Percentiles rank a stretch among this genome's conserved stretches.
phyloP scores from a whole-genome alignment of 1,284 basidiomycete genomes.

The Cutaneotrichosporon cutaneum region DNA sequence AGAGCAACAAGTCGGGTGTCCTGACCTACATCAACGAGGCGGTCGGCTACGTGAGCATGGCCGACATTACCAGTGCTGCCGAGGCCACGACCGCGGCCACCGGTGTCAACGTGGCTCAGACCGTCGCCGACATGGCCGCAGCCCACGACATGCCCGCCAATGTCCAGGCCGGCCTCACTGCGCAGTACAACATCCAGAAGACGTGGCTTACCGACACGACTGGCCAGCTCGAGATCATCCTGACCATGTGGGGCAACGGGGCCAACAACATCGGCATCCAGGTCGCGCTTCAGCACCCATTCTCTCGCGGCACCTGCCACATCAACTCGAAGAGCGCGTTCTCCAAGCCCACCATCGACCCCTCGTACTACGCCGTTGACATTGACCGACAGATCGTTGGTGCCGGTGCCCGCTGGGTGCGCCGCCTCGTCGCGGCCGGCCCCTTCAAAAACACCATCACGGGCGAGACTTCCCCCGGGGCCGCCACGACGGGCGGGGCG shows the following conservation, averaged over 20 bases:
- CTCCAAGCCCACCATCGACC: conserved; percentile 62
- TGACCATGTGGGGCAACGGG: conserved; percentile 42
- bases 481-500: conserved; percentile 37
- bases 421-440: conserved; percentile 34
- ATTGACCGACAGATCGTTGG: conserved; percentile 47
- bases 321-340: conserved; percentile 62
- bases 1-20: conserved; percentile 36
- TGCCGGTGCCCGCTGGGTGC: conserved; percentile 39
- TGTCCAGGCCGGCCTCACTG: conserved; percentile 41
- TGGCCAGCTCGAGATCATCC: conserved; percentile 51
- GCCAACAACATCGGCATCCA: conserved; percentile 45
- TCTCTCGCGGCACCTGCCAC: conserved; percentile 53
- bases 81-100: conserved; percentile 33
- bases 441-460: conserved; percentile 38
- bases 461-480: conserved; percentile 34
- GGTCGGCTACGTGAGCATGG: conserved; percentile 22
- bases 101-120: conserved; percentile 62
- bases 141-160: conserved; percentile 38
- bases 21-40: conserved; percentile 54
- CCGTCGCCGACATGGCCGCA: conserved; percentile 66
- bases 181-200: conserved; percentile 45
- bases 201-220: conserved; percentile 34
- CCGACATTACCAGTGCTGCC: conserved; percentile 31
- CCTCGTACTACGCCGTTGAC: conserved; percentile 58
- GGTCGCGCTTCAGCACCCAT: conserved; percentile 52